Evolutionary conservation across 2,329 filamentous ascomycete species (phyloP), one percentile per base, ranked within the genome.

Genomic region (Aspergillus floridensis): DNA sequence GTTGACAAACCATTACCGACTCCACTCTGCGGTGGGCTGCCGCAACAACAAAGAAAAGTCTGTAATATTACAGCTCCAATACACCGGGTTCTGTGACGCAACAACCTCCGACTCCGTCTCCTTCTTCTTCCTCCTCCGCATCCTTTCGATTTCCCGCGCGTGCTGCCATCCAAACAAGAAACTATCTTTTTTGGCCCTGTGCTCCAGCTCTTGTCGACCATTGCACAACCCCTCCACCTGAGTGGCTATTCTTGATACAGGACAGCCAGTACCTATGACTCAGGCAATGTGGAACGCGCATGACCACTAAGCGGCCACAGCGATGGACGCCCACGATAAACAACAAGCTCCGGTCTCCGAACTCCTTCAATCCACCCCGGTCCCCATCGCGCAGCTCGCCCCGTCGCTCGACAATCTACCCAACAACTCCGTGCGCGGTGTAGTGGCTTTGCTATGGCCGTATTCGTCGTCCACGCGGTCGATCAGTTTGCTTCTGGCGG

Each of bases 391-490:
- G 48, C 66, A 76, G 59, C 70, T 81, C 21, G 74, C 73, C 14
- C 79, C 79, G 6, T 63, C 63, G 10, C 60, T 73, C 49, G 67
- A 74, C 16, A 24, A 65, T 29, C 49, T 63, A n/a, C 53, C 66
- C 16, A 57, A 68, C 24, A 67, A 68, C 51, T 74, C 72, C 31
- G 68, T 96, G 32, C 83, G 85, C 59, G 92, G 90, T 44, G 81
- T 90, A 16, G 86, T 97, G 22, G 93, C 92, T 8, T 86, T 98
- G 38, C 87, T 91, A 59, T 98, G 93, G 93, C 93, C 93, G 0
- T 97, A 91, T 75, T 96, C 90, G 64, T 89, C 89, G 22, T 86
- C 91, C 26, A 89, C 84, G 31, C 85, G 84, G 56, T 87, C 87
- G 44, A 84, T 92, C 65, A 88, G 91, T 26, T 87, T 97, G 53